These are phyloP conservation scores for Calonectria honghensis DNA, from an alignment of 2,329 filamentous ascomycete genomes.

Conservation along the genomic window DNA sequence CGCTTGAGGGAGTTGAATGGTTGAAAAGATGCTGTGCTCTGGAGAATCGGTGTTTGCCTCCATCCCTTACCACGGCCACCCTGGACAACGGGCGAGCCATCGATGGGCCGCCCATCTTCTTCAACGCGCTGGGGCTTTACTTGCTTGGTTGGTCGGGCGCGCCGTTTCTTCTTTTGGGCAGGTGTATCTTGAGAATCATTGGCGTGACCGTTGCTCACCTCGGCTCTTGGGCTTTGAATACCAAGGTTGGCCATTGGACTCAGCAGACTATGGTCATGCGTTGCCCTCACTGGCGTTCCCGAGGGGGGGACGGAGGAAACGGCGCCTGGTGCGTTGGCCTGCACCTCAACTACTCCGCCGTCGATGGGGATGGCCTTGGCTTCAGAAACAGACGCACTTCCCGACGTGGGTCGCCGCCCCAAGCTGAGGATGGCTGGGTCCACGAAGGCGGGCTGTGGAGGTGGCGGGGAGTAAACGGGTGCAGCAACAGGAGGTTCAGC, in stretches of 20 bases:
- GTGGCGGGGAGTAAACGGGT: constrained; percentile 54
- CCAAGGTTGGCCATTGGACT: constrained; percentile 55
- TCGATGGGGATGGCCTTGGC: constrained; percentile 37
- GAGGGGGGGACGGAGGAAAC: constrained; percentile 38
- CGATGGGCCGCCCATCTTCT: constrained; percentile 52
- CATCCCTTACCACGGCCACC: constrained; percentile 72
- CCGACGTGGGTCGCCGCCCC: constrained; percentile 63
- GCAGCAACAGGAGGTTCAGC: constrained; percentile 53
- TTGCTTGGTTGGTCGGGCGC: constrained; percentile 58
- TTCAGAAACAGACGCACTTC: constrained; percentile 52
- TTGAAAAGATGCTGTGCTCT: constrained; percentile 78
- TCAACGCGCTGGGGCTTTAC: constrained; percentile 55
- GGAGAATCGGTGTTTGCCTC: constrained; percentile 76
- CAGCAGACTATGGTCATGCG: constrained; percentile 52
- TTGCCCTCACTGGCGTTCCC: constrained; percentile 42
- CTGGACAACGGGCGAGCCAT: constrained; percentile 50
- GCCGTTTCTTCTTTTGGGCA: constrained; percentile 58
- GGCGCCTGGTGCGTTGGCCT: constrained; percentile 30
- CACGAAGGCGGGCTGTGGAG: constrained; percentile 72
- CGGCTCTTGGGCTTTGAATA: constrained; percentile 44
- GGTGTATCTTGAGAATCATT: constrained; percentile 49
- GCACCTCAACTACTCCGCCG: constrained; percentile 42
- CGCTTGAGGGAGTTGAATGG: constrained; percentile 78
- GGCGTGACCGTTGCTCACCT: constrained; percentile 47
- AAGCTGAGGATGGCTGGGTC: constrained; percentile 90